These are phyloP conservation scores for Pyrenopolyporus hunteri DNA, from an alignment of 495 filamentous ascomycete species.

Conservation along the genomic window DNA sequence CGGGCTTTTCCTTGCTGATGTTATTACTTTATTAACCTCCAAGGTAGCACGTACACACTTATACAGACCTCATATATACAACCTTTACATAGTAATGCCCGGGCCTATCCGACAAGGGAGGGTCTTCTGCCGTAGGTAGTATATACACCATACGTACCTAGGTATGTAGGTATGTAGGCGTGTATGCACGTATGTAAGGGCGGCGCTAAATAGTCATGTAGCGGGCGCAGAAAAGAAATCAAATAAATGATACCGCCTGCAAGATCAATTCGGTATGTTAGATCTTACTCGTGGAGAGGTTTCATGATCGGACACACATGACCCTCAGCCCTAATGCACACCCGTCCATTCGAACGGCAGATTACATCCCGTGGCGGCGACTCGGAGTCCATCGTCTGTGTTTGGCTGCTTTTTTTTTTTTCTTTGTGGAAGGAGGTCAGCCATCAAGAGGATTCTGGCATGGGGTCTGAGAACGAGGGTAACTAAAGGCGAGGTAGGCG, in stretches of 20 bases:
- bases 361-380: constrained; percentile 13
- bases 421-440: constrained; percentile 15
- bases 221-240: background rate
- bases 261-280: constrained; percentile 29
- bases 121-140: background rate
- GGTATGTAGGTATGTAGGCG: no score
- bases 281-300: constrained; percentile 37
- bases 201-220: background rate
- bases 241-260: constrained; percentile 28
- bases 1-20: constrained; percentile 1
- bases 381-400: background rate
- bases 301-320: constrained; percentile 35
- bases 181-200: constrained; percentile 14
- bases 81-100: no score
- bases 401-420: no score
- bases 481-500: constrained; percentile 28
- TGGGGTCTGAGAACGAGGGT: constrained; percentile 17
- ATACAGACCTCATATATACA: no score
- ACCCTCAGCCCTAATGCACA: constrained; percentile 35
- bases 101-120: constrained; percentile 11
- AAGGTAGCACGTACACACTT: no score
- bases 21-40: no score
- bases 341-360: constrained; percentile 1
- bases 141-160: no score
- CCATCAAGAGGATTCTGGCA: constrained; percentile 19